Base-by-base conservation (phyloP, 495 filamentous ascomycete genomes). In the Collariella sp. region DNA sequence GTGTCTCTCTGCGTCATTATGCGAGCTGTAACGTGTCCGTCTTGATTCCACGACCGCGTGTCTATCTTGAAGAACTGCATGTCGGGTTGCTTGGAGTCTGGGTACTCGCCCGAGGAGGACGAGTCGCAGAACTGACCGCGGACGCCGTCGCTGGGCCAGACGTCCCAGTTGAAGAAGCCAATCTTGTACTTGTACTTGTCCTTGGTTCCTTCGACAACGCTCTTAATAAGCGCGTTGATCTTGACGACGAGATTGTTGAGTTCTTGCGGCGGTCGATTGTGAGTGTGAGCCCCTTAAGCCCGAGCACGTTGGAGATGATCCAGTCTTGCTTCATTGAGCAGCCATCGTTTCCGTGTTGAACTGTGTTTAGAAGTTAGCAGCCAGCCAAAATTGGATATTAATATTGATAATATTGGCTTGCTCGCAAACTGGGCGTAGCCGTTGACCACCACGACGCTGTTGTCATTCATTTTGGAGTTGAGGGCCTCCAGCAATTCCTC, bases 241-340 rank as follows among this genome's bases (percentile, higher is more conserved):
- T 57, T 40, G 1, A 5, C 33, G 15, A 68, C 64, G 15, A 70
- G 51, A 0, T 26, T 46, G 57, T 68, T 69, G 55, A 66, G 66
- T 70, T 59, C 65, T 75, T 3, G 74, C 75, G 62, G 61, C 73
- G 62, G 57, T 72, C 40, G 62, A 73, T 53, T 64, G 73, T 41
- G 68, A 77, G 57, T 55, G 18, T 41, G 16, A 48, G 38, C 75
- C 70, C 70, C 50, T 66, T 66, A 52, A 64, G 70, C 7, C 65
- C 76, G 36, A 26, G 40, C 16, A 23, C 3, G 36, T 24, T 16
- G 52, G 52, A 13, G 13, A 51, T 5, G 5, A 42, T 16, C 64
- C 62, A 69, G 47, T 58, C 46, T 20, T 68, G 59, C 7, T 59
- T 22, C 5, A 22, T 51, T 11, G 26, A 39, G 46, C 67, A 69